phyloP scores from a whole-genome alignment of 805 yeast genomes.

The Yamadazyma nakazawae region DNA sequence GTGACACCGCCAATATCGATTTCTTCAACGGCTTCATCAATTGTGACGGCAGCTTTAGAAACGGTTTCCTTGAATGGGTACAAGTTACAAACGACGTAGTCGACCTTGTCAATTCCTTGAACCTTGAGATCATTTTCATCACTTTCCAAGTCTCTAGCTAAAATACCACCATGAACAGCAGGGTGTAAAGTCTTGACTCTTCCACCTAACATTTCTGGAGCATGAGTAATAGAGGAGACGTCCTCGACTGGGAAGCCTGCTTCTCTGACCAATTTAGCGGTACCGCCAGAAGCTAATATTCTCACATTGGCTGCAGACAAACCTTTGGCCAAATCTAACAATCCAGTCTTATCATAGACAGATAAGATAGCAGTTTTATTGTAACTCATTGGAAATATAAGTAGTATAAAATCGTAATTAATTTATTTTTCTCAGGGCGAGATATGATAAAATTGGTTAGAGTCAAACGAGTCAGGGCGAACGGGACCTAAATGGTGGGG shows the following conservation, averaged over 20 bases:
- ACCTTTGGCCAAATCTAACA: conserved; percentile 94
- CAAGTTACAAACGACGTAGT: conserved; percentile 94
- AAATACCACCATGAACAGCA: conserved; percentile 96
- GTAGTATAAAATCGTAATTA: not conserved
- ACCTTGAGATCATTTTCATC: conserved; percentile 86
- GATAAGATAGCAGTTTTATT: conserved; percentile 90
- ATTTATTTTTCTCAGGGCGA: conserved; percentile 3
- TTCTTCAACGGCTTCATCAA: conserved; percentile 97
- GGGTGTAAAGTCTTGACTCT: conserved; percentile 98
- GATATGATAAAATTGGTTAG: conserved; percentile 4
- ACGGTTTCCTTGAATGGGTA: conserved; percentile 98
- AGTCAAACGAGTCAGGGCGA: conserved; percentile 7
- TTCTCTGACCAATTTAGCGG: conserved; percentile 89
- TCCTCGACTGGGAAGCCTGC: conserved; percentile 98
- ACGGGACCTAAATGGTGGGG: not conserved
- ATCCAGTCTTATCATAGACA: conserved; percentile 96
- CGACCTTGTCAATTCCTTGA: conserved; percentile 94
- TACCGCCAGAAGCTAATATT: conserved; percentile 95
- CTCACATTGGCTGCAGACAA: conserved; percentile 84
- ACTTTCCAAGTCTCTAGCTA: conserved; percentile 87
- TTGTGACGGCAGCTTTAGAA: conserved; percentile 90
- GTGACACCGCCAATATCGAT: conserved; percentile 98
- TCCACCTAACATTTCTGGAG: conserved; percentile 99
- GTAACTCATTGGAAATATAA: conserved; percentile 22
- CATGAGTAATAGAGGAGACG: conserved; percentile 91